phyloP scores from a whole-genome alignment of 2,329 filamentous ascomycete genomes.

The Exophiala calicioides region DNA sequence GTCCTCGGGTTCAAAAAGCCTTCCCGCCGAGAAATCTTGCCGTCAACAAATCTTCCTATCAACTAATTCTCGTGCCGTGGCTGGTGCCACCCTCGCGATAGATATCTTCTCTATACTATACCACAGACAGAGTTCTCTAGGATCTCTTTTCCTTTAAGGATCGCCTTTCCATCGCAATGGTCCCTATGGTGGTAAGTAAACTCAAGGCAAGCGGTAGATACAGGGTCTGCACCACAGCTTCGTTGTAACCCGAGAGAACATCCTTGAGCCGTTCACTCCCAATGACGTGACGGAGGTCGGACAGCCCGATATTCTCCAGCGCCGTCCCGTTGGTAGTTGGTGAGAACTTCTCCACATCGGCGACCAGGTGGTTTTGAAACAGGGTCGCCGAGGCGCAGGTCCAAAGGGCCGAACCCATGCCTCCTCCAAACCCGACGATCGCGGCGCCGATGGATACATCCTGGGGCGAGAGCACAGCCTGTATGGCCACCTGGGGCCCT shows the following conservation, averaged over 20 bases:
- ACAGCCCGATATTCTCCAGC: constrained; percentile 17
- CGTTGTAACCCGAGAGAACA: constrained; percentile 19
- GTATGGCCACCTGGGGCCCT: constrained; percentile 24
- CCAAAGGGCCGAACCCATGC: constrained; percentile 16
- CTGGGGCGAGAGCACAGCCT: constrained; percentile 28
- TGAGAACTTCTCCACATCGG: constrained; percentile 9
- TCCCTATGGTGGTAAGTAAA: constrained; percentile 15
- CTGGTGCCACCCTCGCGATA: too few relatives aligned
- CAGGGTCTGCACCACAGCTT: constrained; percentile 19
- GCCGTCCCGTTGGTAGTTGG: constrained; percentile 15
- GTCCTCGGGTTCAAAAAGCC: too few relatives aligned
- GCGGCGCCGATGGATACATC: constrained; percentile 31
- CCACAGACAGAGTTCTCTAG: too few relatives aligned
- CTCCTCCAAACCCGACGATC: constrained; percentile 36
- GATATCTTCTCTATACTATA: too few relatives aligned
- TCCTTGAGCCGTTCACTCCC: constrained; percentile 14
- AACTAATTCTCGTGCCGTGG: too few relatives aligned
- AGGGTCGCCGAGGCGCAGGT: constrained; percentile 21
- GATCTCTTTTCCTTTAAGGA: constrained; percentile 25
- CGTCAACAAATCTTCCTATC: too few relatives aligned
- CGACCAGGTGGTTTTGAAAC: constrained; percentile 16
- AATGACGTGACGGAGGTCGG: constrained; percentile 14
- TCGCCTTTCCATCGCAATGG: constrained; percentile 13
- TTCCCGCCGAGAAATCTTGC: too few relatives aligned
- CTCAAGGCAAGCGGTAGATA: constrained; percentile 23